phyloP scores from a whole-genome alignment of 2,329 filamentous ascomycete genomes.

The Trichoderma koningiopsis region DNA sequence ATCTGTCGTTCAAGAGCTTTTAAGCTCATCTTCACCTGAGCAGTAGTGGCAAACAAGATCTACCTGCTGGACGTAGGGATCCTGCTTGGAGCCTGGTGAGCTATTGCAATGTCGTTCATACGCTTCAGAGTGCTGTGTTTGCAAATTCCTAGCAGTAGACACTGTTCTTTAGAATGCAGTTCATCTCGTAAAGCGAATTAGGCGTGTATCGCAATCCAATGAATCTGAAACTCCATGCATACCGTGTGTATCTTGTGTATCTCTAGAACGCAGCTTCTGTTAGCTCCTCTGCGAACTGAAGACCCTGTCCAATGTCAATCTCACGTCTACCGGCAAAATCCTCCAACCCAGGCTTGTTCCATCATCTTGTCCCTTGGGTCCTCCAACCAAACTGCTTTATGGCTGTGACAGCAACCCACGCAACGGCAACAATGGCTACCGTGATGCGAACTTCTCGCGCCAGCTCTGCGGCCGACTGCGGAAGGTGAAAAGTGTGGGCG shows the following conservation, averaged over 20 bases:
- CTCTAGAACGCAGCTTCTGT: background rate
- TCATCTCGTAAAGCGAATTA: background rate
- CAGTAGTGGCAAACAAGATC: background rate
- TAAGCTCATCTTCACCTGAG: background rate
- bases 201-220: background rate
- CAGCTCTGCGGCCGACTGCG: slow-evolving; percentile 26
- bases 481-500: slow-evolving; percentile 28
- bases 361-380: background rate
- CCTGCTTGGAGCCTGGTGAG: background rate
- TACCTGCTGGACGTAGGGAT: background rate
- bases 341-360: background rate
- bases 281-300: background rate
- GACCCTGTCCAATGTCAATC: too few relatives aligned
- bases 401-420: slow-evolving; percentile 30
- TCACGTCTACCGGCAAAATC: background rate
- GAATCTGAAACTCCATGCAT: background rate
- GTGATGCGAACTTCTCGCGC: slow-evolving; percentile 30
- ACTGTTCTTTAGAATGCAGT: background rate
- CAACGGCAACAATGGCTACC: slow-evolving; percentile 30
- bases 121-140: background rate
- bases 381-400: slow-evolving; percentile 26
- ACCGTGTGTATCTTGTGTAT: background rate
- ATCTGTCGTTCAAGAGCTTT: background rate
- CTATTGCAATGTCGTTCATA: background rate
- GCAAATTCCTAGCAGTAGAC: background rate